phyloP scores from a whole-genome alignment of 2,329 filamentous ascomycete species.

The Bisporella sp. region DNA sequence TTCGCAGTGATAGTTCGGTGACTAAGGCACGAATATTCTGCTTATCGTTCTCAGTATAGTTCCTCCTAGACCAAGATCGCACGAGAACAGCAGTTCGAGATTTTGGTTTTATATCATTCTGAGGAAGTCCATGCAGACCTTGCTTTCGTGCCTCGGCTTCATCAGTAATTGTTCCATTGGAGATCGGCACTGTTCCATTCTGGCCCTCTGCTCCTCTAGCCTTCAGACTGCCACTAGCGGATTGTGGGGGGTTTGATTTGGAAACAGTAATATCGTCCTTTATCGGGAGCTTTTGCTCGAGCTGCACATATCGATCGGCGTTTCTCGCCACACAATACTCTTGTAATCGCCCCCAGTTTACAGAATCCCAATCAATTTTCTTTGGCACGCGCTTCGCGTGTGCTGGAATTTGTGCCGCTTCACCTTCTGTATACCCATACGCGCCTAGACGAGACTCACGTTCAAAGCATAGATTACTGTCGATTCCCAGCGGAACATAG shows the following conservation, averaged over 20 bases:
- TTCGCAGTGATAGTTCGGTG: conserved; percentile 66
- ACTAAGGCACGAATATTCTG: conserved; percentile 74
- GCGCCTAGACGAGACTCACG: conserved; percentile 61
- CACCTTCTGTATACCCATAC: conserved; percentile 47
- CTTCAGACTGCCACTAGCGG: not conserved
- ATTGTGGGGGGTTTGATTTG: not conserved
- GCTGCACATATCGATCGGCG: conserved; percentile 47
- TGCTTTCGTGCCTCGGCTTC: not conserved
- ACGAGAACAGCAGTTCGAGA: conserved; percentile 66
- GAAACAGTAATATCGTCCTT: not conserved
- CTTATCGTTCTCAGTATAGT: conserved; percentile 73
- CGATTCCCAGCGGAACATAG: conserved; percentile 51
- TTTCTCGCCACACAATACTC: conserved; percentile 60
- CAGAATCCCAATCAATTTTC: conserved; percentile 50
- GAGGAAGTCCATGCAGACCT: not conserved
- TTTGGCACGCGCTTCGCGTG: not conserved
- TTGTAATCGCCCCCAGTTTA: conserved; percentile 68
- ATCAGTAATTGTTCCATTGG: not conserved
- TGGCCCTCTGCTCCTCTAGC: not conserved
- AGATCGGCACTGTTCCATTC: not conserved
- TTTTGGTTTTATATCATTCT: not conserved
- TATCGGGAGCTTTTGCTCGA: not conserved
- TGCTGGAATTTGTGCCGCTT: not conserved
- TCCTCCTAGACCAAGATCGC: conserved; percentile 66
- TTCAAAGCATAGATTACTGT: conserved; percentile 60